Evolutionary conservation across 2,329 filamentous ascomycete species (phyloP).

Genomic region (Parastagonospora avenae): DNA sequence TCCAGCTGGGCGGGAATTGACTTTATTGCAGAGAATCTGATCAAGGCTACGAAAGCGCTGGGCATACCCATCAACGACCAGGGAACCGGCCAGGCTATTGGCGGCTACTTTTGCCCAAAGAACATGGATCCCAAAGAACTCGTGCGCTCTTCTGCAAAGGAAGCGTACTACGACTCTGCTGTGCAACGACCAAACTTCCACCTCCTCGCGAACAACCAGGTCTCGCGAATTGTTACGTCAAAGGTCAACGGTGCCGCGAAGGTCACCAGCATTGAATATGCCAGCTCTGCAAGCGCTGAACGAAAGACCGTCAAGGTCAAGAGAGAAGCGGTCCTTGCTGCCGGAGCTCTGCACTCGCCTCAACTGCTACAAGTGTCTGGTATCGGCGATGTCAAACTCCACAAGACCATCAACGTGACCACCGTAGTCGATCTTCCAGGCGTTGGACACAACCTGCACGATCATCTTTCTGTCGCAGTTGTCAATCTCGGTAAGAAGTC

Average conservation of each 20-base stretch:
- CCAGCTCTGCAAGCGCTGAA: background rate
- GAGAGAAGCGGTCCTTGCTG: constrained; percentile 22
- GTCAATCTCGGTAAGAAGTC: constrained; percentile 8
- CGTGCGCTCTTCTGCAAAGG: constrained; percentile 33
- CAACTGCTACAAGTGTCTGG: constrained; percentile 23
- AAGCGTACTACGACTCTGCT: constrained; percentile 35
- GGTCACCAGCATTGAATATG: background rate
- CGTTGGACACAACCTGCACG: constrained; percentile 41
- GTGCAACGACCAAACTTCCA: constrained; percentile 28
- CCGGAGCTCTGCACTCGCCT: constrained; percentile 21
- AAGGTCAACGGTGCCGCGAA: constrained; percentile 11
- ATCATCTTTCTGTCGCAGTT: constrained; percentile 20
- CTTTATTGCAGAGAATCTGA: constrained; percentile 11
- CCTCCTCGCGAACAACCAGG: constrained; percentile 21
- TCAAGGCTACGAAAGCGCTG: too few relatives aligned
- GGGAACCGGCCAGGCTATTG: constrained; percentile 7
- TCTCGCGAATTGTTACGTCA: constrained; percentile 23
- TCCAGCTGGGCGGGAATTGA: constrained; percentile 7
- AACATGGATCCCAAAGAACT: constrained; percentile 22
- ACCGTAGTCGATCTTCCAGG: constrained; percentile 26
- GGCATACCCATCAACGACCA: too few relatives aligned
- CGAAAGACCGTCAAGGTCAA: constrained; percentile 6
- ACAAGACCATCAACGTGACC: constrained; percentile 22
- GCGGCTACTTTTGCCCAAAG: constrained; percentile 8
- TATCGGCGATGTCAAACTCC: constrained; percentile 19